Percentiles rank a stretch among this genome's conserved stretches.
Conservation (phyloP, 371 early-diverging fungal genomes). For the Apophysomyces elegans region DNA sequence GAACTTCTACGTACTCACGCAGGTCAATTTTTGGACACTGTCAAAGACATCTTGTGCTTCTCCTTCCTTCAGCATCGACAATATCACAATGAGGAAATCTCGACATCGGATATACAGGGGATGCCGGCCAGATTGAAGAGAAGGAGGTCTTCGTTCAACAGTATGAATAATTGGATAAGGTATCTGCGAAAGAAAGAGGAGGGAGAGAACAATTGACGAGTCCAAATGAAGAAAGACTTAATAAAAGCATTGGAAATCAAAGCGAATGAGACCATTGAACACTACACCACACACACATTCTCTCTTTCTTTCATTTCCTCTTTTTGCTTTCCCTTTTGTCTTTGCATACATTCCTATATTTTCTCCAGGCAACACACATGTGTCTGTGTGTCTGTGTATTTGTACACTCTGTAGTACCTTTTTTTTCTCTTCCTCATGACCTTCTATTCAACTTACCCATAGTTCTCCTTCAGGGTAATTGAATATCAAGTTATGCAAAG, state of each 20-base stretch:
- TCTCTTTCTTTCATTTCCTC: not conserved
- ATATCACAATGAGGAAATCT: constrained; percentile 77
- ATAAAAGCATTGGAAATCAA: constrained; percentile 8
- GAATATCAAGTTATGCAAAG: constrained; percentile 83
- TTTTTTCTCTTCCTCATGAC: not conserved
- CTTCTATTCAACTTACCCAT: constrained; percentile 59
- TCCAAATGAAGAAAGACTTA: constrained; percentile 6
- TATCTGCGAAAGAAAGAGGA: constrained; percentile 56
- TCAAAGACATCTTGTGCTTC: constrained; percentile 82
- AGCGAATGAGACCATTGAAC: constrained; percentile 7
- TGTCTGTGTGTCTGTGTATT: not conserved
- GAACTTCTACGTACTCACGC: constrained; percentile 50
- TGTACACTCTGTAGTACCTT: not conserved
- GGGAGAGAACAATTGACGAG: constrained; percentile 9
- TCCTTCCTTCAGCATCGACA: constrained; percentile 70
- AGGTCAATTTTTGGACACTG: constrained; percentile 74
- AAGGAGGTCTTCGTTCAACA: constrained; percentile 70
- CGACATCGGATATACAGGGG: constrained; percentile 76
- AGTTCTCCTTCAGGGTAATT: constrained; percentile 63
- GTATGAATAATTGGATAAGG: constrained; percentile 86
- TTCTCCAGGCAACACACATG: not conserved
- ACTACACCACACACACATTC: not conserved
- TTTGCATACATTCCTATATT: not conserved
- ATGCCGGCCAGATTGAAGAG: constrained; percentile 50
- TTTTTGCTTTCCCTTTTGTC: not conserved